Base-by-base conservation (phyloP, 1,139 yeast species). In the Lodderomyces pseudojiufengensis region DNA sequence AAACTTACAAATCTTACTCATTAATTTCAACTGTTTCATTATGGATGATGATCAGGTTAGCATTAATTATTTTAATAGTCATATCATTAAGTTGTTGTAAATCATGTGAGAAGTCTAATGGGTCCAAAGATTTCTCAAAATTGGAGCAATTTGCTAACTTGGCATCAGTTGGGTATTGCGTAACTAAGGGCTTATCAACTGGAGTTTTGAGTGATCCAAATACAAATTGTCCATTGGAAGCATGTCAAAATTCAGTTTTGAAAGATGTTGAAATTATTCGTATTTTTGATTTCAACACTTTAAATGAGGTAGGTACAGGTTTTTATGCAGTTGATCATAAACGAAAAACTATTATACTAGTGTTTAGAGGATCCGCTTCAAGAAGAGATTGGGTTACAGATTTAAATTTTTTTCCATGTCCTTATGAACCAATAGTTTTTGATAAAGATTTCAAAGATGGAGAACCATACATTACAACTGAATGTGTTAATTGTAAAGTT, bases 321-420 rank as follows among this genome's bases (percentile, higher is more conserved):
- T 65, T 55, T 43, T 58, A 71, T 34, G 79, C 73, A 1, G 47
- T 67, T 5, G 78, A 78, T 47, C 51, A 58, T 12, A 32, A 40
- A 4, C 38, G 51, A 15, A 49, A 63, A 38, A 52, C 63, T 43
- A 55, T 80, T 22, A 40, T 69, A 38, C 47, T 74, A 42, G 64
- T 59, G 24, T 75, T 78, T 41, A 65, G 84, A 54, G 86, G 87
- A 2, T 75, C 84, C 0, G 63, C 77, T 1, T 66, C 81, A 5
- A 54, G 62, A 8, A 63, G 70, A 29, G 90, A 81, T 48, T 73
- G 84, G 78, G 43, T 66, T 13, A 65, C 76, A 27, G 79, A 80
- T 57, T 55, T 78, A 32, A 65, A 67, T 36, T 59, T 69, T 27
- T 39, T 61, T 9, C 77, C 77, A 0, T 62, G 63, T 0, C 44